Conservation (phyloP, 1,139 yeast genomes). For the Diutina neorugosa region DNA sequence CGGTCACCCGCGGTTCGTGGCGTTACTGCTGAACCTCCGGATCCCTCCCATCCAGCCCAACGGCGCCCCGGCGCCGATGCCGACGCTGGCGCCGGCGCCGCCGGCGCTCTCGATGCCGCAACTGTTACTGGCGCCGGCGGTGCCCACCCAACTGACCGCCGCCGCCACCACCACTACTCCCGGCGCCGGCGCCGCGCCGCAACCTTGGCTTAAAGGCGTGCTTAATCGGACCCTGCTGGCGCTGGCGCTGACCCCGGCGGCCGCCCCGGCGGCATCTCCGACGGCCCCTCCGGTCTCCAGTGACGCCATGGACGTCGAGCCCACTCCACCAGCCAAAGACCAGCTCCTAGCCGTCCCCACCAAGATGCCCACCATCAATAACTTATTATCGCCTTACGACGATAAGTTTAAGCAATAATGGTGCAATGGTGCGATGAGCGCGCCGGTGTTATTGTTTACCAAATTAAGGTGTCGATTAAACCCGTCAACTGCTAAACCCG, state of each 20-base stretch:
- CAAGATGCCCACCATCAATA: constrained; percentile 27
- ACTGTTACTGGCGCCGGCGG: not conserved
- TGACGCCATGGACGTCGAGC: not conserved
- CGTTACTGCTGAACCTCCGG: constrained; percentile 3
- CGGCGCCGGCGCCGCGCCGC: not conserved
- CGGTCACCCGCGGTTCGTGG: constrained; percentile 2
- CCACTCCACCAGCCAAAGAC: not conserved
- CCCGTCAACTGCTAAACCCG: no score
- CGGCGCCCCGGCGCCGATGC: not conserved
- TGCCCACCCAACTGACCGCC: not conserved
- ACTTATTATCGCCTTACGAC: constrained; percentile 20
- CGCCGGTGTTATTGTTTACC: not conserved
- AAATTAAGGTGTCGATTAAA: no score
- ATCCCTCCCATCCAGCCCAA: constrained; percentile 2
- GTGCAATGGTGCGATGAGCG: not conserved
- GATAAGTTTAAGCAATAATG: constrained; percentile 8
- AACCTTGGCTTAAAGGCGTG: not conserved
- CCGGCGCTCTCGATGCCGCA: not conserved
- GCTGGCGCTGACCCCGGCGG: not conserved
- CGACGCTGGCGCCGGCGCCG: not conserved
- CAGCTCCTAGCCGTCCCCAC: not conserved
- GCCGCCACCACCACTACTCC: not conserved
- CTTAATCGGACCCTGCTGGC: not conserved
- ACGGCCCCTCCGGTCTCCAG: not conserved
- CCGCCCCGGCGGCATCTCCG: not conserved